A percentile compares a stretch with the other conserved stretches of the same genome.
These are phyloP conservation scores for Fusarium xylarioides DNA, from an alignment of 2,329 filamentous ascomycete species.

Conservation along the genomic window DNA sequence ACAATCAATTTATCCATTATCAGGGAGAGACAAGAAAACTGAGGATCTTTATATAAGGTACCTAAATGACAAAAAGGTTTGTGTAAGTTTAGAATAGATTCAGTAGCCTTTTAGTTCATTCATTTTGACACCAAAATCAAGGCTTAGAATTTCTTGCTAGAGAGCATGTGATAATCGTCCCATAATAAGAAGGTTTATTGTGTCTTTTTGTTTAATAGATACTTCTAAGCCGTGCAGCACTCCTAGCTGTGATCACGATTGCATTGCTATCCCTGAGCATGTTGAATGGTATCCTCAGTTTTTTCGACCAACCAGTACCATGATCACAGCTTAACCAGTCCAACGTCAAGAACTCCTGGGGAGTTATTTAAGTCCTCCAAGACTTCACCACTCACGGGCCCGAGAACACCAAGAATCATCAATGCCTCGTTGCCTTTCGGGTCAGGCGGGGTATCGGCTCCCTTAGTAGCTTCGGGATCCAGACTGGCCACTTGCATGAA, in stretches of 20 bases:
- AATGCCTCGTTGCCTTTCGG: constrained; percentile 70
- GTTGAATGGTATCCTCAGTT: background rate
- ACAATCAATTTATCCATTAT: background rate
- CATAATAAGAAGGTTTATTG: background rate
- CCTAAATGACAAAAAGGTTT: background rate
- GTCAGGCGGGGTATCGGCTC: constrained; percentile 32
- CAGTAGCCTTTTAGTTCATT: background rate
- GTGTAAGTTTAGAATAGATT: background rate
- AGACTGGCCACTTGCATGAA: constrained; percentile 79
- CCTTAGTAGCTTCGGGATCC: constrained; percentile 43
- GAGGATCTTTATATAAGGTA: background rate
- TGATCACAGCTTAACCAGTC: constrained; percentile 56
- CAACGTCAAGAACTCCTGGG: constrained; percentile 66
- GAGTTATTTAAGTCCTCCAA: constrained; percentile 57
- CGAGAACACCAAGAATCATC: constrained; percentile 82
- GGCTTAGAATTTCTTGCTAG: background rate
- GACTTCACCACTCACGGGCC: constrained; percentile 67
- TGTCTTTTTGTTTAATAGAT: background rate
- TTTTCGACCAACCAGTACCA: too few species aligned
- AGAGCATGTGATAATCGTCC: background rate
- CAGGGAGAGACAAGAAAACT: background rate
- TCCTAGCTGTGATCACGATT: background rate
- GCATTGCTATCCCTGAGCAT: background rate
- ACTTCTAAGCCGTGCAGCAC: background rate
- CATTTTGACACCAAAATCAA: background rate